Percentiles rank a stretch among this genome's conserved stretches.
These are phyloP conservation scores for Neofusicoccum parvum DNA, from an alignment of 2,329 filamentous ascomycete genomes.

Conservation along the genomic window DNA sequence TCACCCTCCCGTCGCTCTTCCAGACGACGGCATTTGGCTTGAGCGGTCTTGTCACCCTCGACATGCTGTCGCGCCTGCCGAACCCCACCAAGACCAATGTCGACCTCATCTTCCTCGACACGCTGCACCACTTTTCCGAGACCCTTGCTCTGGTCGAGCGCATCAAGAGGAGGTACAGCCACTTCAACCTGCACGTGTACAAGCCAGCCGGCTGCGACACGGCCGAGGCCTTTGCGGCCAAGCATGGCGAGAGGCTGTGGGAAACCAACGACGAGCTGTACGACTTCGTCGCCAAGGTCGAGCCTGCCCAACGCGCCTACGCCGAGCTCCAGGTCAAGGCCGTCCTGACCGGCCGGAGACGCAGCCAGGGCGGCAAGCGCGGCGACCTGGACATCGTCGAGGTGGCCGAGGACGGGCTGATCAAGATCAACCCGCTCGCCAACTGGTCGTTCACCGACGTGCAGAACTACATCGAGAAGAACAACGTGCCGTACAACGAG, in stretches of 20 bases:
- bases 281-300: constrained; percentile 96
- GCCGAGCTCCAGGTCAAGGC: constrained; percentile 83
- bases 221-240: constrained; percentile 74
- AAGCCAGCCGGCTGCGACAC: constrained; percentile 77
- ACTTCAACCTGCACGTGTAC: constrained; percentile 83
- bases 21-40: constrained; percentile 56
- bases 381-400: constrained; percentile 90
- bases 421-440: constrained; percentile 97
- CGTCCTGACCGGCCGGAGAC: constrained; percentile 86
- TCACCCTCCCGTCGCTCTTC: constrained; percentile 83
- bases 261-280: constrained; percentile 85
- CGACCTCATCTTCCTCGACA: constrained; percentile 58
- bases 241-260: constrained; percentile 83
- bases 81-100: constrained; percentile 59
- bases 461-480: constrained; percentile 79
- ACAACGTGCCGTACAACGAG: constrained; percentile 91
- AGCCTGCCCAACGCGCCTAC: constrained; percentile 91
- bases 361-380: constrained; percentile 90
- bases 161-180: constrained; percentile 74
- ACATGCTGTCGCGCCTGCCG: constrained; percentile 74
- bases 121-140: constrained; percentile 55
- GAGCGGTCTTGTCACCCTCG: constrained; percentile 54
- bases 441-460: constrained; percentile 94
- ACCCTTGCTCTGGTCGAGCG: constrained; percentile 60
- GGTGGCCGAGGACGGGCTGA: constrained; percentile 83